Evolutionary conservation across 371 early-diverging fungal genomes (phyloP), one percentile per base, ranked within the genome.

Genomic region (Dipsacomyces acuminosporus): DNA sequence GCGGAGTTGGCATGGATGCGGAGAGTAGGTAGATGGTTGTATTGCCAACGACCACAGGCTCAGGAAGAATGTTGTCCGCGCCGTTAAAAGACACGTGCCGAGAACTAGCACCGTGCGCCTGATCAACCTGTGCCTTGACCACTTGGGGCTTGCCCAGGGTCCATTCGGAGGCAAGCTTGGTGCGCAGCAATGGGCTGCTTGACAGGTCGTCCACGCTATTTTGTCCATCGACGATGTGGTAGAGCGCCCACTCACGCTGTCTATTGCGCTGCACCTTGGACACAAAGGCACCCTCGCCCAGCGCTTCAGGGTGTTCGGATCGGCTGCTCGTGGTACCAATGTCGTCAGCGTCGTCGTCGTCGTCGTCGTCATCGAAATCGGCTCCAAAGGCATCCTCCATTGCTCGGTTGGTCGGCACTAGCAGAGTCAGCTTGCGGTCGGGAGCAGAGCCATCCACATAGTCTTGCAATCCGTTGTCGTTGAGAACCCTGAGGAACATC

Each of bases 371-470:
- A 14, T 45, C 71, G 6, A 56, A 49, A 35, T 59, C 74, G 45
- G 54, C 60, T 19, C 53, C 69, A 51, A 65, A 63, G 20, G 63
- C 62, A 17, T 75, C 64, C 34, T 58, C 71, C 61, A 75, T 72
- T 5, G 75, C 75, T 20, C 63, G 56, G 45, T 75, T 75, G 26
- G 71, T 74, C 7, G 75, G 75, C 34, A 66, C 75, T 19, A 75
- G 66, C 24, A 75, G 45, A 0, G 75, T 75, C 50, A 70, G 46
- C 57, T 62, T 57, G 61, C 64, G 59, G 46, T 62, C 56, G n/a
- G 62, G 65, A 11, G 38, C 49, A 8, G 54, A 26, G 21, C 73
- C 75, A 15, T 75, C 63, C 18, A 75, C 64, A 41, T 72, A 64
- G 49, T 43, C 40, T 19, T 22, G 36, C 23, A 74, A 59, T 11